Percentiles rank a stretch among this genome's conserved stretches.
Conservation (phyloP, 768 basidiomycete species). For the Suillus variegatus region DNA sequence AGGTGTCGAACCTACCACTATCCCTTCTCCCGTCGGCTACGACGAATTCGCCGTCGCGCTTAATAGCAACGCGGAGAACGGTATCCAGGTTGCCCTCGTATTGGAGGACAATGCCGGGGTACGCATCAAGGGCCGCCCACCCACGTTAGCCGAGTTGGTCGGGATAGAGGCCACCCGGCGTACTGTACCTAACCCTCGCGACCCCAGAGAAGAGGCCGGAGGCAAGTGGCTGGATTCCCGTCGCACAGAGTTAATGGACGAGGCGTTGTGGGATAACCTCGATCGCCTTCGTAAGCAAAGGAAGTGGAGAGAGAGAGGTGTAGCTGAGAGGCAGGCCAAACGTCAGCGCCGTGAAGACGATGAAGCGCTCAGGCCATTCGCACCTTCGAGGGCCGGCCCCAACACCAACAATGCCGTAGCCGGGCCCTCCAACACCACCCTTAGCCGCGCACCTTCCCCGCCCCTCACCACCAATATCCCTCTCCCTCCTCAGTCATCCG, state of each 20-base stretch:
- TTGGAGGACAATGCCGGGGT: neutral
- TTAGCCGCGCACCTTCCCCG: too few relatives aligned
- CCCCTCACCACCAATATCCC: too few relatives aligned
- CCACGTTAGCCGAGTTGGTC: neutral
- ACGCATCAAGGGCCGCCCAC: neutral
- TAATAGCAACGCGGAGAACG: neutral
- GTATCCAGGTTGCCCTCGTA: neutral
- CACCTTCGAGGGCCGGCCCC: neutral
- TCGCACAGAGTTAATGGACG: neutral
- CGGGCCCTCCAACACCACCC: neutral
- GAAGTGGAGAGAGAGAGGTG: neutral
- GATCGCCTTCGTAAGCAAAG: neutral
- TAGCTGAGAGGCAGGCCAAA: neutral
- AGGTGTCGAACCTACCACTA: neutral
- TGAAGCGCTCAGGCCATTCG: rapidly evolving
- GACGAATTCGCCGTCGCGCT: neutral
- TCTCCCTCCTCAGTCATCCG: too few relatives aligned
- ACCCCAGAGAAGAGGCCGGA: neutral
- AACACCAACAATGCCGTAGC: neutral
- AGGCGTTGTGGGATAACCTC: neutral
- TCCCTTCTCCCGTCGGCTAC: neutral
- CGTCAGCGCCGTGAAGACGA: neutral
- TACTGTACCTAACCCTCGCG: too few relatives aligned
- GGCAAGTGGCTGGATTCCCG: neutral
- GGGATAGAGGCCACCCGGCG: neutral